Evolutionary conservation across 176 grass and related monocot genomes (phyloP), one percentile per base, ranked within the genome.

Genomic region (Avena insularis): DNA sequence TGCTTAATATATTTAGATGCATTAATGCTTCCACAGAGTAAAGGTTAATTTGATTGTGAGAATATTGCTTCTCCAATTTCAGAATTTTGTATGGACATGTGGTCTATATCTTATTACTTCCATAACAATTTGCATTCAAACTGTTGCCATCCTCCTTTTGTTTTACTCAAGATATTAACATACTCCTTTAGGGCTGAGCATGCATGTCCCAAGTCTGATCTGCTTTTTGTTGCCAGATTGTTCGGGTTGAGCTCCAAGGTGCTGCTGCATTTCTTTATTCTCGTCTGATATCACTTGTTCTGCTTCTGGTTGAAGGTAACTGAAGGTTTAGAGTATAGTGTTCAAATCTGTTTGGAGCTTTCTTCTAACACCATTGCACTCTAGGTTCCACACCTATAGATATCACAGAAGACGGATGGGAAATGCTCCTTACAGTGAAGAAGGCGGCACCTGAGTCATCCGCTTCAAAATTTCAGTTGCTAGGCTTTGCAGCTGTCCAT

Each of bases 301-400:
- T 99, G 63, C 92, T 96, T 84, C 91, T 99, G 55, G 90, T 99
- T 84, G 97, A 99, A 88, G 97, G 97, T 93, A 88, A 79, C 29
- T 88, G 27, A 77, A 86, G 85, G 38, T 36, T 67, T 78, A 33
- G n/a, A 86, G 53, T 40, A 23, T 75, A 78, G 6, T 33, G 19
- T 5, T 88, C 29, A 20, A 53, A 38, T 88, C 55, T 56, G 47
- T 76, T 61, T 46, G 9, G 4, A 72, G 60, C 14, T 77, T 79
- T 76, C 57, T 82, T 82, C 75, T 64, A 16, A 87, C 82, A 69
- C 36, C 59, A 36, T 67, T 79, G 15, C 79, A 56, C 50, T 89
- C 29, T 89, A 88, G 90, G 92, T 95, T 91, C 82, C n/a, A 84
- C 89, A 5, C 93, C 90, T 63, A 90, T 98, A 88, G 93, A 94